Percentiles rank a stretch among this genome's conserved stretches.
Evolutionary conservation across 192 early-diverging fungal genomes (phyloP).

Genomic region (Rhizoclosmatium sp.): DNA sequence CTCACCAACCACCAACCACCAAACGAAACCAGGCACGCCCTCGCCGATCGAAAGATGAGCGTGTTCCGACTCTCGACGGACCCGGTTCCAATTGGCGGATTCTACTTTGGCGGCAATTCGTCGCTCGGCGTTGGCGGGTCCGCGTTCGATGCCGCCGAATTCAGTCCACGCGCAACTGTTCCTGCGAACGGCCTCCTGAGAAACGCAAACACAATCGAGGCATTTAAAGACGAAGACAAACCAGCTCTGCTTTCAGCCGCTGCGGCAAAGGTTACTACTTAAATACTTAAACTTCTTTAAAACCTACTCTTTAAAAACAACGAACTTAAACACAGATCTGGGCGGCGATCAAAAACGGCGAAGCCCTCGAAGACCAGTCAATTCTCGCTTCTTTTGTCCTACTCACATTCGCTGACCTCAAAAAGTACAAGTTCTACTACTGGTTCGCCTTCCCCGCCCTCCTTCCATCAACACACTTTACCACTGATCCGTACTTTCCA

Average conservation of each 20-base stretch:
- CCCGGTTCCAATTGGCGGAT: slow-evolving; percentile 33
- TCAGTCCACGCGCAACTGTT: slow-evolving; percentile 44
- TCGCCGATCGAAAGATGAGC: slow-evolving; percentile 86
- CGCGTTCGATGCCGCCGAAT: slow-evolving; percentile 51
- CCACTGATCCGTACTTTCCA: not conserved
- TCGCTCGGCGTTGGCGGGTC: slow-evolving; percentile 67
- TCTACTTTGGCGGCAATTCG: slow-evolving; percentile 57
- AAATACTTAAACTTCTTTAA: not conserved
- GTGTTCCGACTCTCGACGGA: slow-evolving; percentile 75
- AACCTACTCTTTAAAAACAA: not conserved
- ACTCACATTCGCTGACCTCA: slow-evolving; percentile 94
- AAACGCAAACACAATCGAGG: slow-evolving; percentile 96
- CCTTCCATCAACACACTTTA: slow-evolving; percentile 67
- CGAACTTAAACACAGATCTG: slow-evolving; percentile 62
- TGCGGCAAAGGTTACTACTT: slow-evolving; percentile 60
- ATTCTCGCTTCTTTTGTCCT: slow-evolving; percentile 78
- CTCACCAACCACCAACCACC: slow-evolving; percentile 34
- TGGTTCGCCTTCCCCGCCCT: slow-evolving; percentile 96
- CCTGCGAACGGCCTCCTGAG: slow-evolving; percentile 65
- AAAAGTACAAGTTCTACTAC: slow-evolving; percentile 94
- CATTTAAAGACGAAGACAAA: slow-evolving; percentile 87
- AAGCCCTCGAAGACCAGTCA: slow-evolving; percentile 66
- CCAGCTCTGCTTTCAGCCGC: slow-evolving; percentile 64
- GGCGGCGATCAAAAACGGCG: slow-evolving; percentile 73
- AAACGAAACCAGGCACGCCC: slow-evolving; percentile 44